Evolutionary conservation across 257 asterid genomes (phyloP).

Genomic region (Solanum chilense): DNA sequence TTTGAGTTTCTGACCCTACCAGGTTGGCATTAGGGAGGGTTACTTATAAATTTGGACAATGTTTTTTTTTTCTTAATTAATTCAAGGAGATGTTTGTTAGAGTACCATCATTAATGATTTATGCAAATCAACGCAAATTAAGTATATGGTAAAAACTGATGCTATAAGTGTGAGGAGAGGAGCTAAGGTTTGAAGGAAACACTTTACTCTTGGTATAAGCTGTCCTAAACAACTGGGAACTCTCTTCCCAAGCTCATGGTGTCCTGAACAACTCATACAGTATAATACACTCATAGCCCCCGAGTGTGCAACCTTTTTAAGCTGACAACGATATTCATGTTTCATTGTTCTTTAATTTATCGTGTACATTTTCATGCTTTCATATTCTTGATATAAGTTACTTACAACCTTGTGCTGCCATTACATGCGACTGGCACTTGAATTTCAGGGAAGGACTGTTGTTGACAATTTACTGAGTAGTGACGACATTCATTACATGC

Average conservation of each 20-base stretch:
- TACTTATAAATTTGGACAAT: not conserved
- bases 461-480: slow-evolving; percentile 87
- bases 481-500: slow-evolving; percentile 93
- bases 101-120: not conserved
- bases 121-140: not conserved
- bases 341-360: not conserved
- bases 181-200: not conserved
- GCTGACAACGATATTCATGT: not conserved
- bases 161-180: not conserved
- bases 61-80: not conserved
- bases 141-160: not conserved
- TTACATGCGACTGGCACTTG: slow-evolving; percentile 4
- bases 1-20: not conserved
- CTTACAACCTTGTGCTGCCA: not conserved
- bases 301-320: not conserved
- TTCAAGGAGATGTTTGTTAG: not conserved
- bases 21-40: not conserved
- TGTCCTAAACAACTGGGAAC: not conserved
- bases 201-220: not conserved
- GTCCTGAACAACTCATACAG: not conserved
- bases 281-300: not conserved
- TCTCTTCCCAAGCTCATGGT: not conserved
- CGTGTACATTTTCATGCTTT: not conserved
- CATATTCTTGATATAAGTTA: not conserved
- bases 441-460: slow-evolving; percentile 71